These are phyloP conservation scores for Dioszegia crocea DNA, from an alignment of 768 basidiomycete species.

Conservation along the genomic window DNA sequence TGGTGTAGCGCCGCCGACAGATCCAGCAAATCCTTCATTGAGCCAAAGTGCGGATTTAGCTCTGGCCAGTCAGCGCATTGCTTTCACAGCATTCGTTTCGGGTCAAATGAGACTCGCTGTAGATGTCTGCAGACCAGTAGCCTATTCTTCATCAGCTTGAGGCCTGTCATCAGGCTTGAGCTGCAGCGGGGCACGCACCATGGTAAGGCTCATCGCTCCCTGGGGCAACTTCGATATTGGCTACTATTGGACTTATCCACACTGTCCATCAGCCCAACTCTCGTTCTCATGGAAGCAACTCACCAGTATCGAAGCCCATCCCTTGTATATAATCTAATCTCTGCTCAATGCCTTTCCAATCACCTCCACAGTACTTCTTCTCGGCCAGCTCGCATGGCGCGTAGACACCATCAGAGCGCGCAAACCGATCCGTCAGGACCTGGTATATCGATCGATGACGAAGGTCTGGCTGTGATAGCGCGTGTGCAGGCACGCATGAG, in stretches of 20 bases:
- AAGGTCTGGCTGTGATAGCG: constrained; percentile 24
- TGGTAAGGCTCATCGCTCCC: constrained; percentile 43
- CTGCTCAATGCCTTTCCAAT: constrained; percentile 44
- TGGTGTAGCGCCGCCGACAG: constrained; percentile 43
- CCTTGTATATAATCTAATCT: constrained; percentile 50
- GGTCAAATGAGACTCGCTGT: constrained; percentile 14
- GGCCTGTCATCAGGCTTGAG: background rate
- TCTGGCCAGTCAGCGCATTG: constrained; percentile 18
- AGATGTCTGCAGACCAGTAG: constrained; percentile 45
- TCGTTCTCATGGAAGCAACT: background rate
- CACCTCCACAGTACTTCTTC: constrained; percentile 46
- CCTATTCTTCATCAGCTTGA: constrained; percentile 15
- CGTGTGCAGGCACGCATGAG: background rate
- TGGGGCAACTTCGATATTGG: constrained; percentile 41
- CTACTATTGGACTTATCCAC: constrained; percentile 51
- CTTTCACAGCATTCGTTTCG: no score
- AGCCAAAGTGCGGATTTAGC: constrained; percentile 47
- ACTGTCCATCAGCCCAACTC: constrained; percentile 20
- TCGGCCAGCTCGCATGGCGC: constrained; percentile 22
- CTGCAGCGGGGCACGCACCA: constrained; percentile 23
- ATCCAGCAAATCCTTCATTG: constrained; percentile 38
- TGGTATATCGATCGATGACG: constrained; percentile 40
- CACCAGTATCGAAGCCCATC: constrained; percentile 51
- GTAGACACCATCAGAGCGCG: constrained; percentile 19
- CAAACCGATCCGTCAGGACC: constrained; percentile 50